A percentile compares a stretch with the other conserved stretches of the same genome.
Conservation (phyloP, 23 red algal species). For the Agarophyton chilense region DNA sequence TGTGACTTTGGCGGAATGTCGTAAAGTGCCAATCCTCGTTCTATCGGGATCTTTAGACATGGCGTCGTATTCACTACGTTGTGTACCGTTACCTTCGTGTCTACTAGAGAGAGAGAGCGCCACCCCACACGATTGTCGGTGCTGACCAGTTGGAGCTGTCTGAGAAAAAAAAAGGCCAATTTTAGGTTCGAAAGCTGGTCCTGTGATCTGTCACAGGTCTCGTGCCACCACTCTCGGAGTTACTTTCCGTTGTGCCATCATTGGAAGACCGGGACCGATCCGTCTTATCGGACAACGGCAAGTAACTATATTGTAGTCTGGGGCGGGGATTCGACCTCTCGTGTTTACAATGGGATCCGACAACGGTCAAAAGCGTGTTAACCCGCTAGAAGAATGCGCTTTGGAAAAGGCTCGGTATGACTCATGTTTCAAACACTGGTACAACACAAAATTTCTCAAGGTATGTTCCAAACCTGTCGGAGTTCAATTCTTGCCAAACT, state of each 20-base stretch:
- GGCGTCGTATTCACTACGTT: not conserved
- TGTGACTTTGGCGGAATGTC: not conserved
- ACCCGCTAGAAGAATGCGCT: conserved; percentile 45
- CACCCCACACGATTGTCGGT: too few species aligned
- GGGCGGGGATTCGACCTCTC: not conserved
- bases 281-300: not conserved
- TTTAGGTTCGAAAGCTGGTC: not conserved
- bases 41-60: not conserved
- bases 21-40: conserved; percentile 6
- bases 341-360: not conserved
- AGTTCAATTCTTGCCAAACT: not conserved
- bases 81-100: too few species aligned
- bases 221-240: not conserved
- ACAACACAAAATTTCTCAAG: conserved; percentile 50
- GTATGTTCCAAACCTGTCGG: not conserved
- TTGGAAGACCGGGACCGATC: too few species aligned
- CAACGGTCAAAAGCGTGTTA: not conserved
- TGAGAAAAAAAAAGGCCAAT: not conserved
- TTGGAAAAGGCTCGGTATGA: conserved; percentile 41
- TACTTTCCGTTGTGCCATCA: not conserved
- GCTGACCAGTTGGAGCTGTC: too few species aligned
- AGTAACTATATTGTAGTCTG: not conserved
- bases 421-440: conserved; percentile 58
- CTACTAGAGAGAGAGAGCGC: too few species aligned
- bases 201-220: not conserved